Percentiles rank a stretch among this genome's conserved stretches.
Evolutionary conservation across 768 basidiomycete genomes (phyloP).

Genomic region (Cyathus striatus): DNA sequence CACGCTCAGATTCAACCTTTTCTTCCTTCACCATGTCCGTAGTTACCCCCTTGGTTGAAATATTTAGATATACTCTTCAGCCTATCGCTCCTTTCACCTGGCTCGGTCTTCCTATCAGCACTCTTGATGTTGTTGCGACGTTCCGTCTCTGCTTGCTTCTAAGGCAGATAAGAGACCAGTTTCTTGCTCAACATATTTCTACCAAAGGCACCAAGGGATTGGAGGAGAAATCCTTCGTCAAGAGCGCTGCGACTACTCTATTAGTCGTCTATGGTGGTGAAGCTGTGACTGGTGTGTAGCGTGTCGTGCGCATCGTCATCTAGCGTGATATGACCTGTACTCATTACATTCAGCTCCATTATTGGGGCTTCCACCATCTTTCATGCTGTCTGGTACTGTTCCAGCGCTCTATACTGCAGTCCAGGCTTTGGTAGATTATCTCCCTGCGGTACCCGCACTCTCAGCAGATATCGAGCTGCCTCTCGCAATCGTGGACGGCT

Average conservation of each 20-base stretch:
- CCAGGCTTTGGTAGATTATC: constrained; percentile 56
- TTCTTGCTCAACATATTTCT: constrained; percentile 37
- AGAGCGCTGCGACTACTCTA: constrained; percentile 51
- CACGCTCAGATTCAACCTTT: background rate
- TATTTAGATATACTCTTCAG: constrained; percentile 47
- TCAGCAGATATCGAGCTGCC: constrained; percentile 62
- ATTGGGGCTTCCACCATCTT: constrained; percentile 66
- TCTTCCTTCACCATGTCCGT: constrained; percentile 23
- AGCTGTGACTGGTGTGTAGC: constrained; percentile 51
- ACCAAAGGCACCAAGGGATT: constrained; percentile 28
- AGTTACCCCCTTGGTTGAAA: constrained; percentile 36
- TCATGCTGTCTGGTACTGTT: constrained; percentile 68
- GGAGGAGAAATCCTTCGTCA: constrained; percentile 53
- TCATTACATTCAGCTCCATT: constrained; percentile 43
- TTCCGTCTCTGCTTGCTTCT: constrained; percentile 66
- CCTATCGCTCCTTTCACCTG: constrained; percentile 65
- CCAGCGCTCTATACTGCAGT: constrained; percentile 55
- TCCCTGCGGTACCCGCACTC: constrained; percentile 53
- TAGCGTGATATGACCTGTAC: constrained; percentile 1
- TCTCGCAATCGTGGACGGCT: constrained; percentile 68
- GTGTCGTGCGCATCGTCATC: background rate
- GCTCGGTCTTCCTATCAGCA: constrained; percentile 54
- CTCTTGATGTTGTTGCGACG: constrained; percentile 64
- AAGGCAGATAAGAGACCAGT: constrained; percentile 57
- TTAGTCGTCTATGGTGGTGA: constrained; percentile 80